Percentiles rank a stretch among this genome's conserved stretches.
Conservation (phyloP, 805 yeast genomes). For the Suhomyces xylopsoci region DNA sequence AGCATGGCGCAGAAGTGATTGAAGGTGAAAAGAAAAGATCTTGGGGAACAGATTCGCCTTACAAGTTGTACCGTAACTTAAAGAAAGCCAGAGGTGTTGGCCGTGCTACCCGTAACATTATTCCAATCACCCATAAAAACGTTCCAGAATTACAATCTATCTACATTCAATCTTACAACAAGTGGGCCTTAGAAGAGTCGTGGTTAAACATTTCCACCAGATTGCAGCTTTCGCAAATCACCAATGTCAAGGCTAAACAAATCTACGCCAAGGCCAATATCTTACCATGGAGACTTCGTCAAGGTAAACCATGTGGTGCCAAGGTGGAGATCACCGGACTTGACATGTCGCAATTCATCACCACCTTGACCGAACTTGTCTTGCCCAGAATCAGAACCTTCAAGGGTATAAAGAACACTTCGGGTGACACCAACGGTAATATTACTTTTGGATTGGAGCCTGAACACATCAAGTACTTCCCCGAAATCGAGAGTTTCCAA, state of each 20-base stretch:
- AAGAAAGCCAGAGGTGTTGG: constrained; percentile 74
- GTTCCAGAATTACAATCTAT: constrained; percentile 72
- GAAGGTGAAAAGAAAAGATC: constrained; percentile 71
- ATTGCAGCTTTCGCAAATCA: constrained; percentile 84
- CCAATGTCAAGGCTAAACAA: constrained; percentile 80
- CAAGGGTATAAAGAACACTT: constrained; percentile 65
- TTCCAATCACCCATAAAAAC: constrained; percentile 62
- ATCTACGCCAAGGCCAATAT: constrained; percentile 76
- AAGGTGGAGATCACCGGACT: constrained; percentile 73
- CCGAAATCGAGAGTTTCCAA: constrained; percentile 87
- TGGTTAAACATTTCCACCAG: constrained; percentile 74
- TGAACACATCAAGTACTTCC: constrained; percentile 78
- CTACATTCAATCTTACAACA: constrained; percentile 71
- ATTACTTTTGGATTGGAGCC: constrained; percentile 79
- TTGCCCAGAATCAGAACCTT: constrained; percentile 90
- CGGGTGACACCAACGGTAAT: constrained; percentile 86
- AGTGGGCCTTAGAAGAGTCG: constrained; percentile 64
- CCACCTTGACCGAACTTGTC: constrained; percentile 87
- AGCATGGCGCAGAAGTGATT: constrained; percentile 54
- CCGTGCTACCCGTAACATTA: constrained; percentile 70
- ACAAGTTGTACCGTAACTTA: constrained; percentile 77
- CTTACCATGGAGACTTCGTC: constrained; percentile 81
- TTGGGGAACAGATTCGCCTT: constrained; percentile 89
- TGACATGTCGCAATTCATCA: constrained; percentile 79
- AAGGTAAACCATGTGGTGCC: constrained; percentile 90